Evolutionary conservation across 345 rosid species (phyloP), one percentile per base, ranked within the genome.

Genomic region (Rubroshorea leprosula): DNA sequence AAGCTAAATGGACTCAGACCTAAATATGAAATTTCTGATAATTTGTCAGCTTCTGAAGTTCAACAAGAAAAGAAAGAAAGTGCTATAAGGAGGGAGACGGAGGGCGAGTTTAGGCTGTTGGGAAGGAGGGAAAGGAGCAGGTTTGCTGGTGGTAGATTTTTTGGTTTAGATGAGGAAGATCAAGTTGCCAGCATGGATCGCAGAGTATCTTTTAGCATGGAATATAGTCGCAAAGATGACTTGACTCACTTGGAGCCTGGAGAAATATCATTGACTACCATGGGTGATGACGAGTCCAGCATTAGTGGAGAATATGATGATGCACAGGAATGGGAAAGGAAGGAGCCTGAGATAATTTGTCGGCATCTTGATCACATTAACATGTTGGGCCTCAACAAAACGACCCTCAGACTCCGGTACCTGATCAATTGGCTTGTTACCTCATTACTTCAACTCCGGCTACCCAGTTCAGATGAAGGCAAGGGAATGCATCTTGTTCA

Each of bases 351-450:
- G 78, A 76, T 86, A 51, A 65, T 76, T 51, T 86, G 95, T 65
- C 74, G 73, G 51, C 86, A 90, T 72, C 77, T 90, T 16, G 92
- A 90, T 70, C 95, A 90, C 44, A 77, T 86, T 59, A 78, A 84
- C 19, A 74, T 75, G 73, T 60, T 90, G 53, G 95, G 95, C 21
- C 92, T 90, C 54, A 90, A 86, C 62, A 90, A 71, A 78, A 86
- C 90, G 27, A 81, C 92, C 9, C 78, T 75, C 13, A 78, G 95
- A 58, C 77, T 83, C 19, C 80, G 95, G 22, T 90, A 76, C 73
- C 77, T 90, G 43, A 74, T 82, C 22, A 90, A 90, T 65, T 90
- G 95, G 95, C 89, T 90, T 19, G 95, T 84, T 51, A 81, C 88
- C 31, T 90, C 97, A 10, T 74, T 90, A 31, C 82, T 90, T 68